Conservation (phyloP, 768 basidiomycete species). For the Lyophyllum atratum region DNA sequence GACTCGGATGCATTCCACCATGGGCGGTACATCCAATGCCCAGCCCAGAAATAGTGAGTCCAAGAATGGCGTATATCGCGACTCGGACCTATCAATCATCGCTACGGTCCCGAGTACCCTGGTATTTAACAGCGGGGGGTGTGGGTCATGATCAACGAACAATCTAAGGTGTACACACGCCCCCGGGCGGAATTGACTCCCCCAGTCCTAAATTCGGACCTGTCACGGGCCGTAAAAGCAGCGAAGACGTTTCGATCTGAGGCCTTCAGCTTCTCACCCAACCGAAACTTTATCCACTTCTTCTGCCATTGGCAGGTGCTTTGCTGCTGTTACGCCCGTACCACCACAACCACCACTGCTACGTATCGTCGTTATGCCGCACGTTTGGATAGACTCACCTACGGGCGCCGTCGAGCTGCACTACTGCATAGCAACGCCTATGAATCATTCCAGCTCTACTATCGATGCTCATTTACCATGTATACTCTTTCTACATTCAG, state of each 20-base stretch:
- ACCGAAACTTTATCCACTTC: neutral
- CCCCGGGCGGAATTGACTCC: too few relatives aligned
- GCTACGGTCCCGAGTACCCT: constrained; percentile 3
- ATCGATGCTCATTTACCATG: constrained; percentile 19
- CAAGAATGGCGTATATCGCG: neutral
- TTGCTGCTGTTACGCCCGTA: neutral
- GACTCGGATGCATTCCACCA: neutral
- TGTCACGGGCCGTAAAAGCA: constrained; percentile 7
- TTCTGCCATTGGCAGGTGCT: neutral
- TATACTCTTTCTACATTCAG: constrained; percentile 23
- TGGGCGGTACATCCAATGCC: neutral
- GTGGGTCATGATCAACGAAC: neutral
- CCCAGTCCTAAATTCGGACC: constrained; percentile 1
- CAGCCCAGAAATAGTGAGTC: neutral
- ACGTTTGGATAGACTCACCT: constrained; percentile 14
- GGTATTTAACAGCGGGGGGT: neutral
- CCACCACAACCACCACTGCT: constrained; percentile 2
- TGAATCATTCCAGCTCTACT: constrained; percentile 12
- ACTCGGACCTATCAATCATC: neutral
- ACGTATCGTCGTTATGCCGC: constrained; percentile 15
- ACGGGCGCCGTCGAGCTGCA: constrained; percentile 18
- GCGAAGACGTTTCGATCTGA: too few relatives aligned
- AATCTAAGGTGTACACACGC: too few relatives aligned
- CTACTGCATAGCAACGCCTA: constrained; percentile 23
- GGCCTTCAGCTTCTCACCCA: constrained; percentile 4